These are phyloP conservation scores for Cordyceps cicadae DNA, from an alignment of 2,329 filamentous ascomycete genomes.

Conservation along the genomic window DNA sequence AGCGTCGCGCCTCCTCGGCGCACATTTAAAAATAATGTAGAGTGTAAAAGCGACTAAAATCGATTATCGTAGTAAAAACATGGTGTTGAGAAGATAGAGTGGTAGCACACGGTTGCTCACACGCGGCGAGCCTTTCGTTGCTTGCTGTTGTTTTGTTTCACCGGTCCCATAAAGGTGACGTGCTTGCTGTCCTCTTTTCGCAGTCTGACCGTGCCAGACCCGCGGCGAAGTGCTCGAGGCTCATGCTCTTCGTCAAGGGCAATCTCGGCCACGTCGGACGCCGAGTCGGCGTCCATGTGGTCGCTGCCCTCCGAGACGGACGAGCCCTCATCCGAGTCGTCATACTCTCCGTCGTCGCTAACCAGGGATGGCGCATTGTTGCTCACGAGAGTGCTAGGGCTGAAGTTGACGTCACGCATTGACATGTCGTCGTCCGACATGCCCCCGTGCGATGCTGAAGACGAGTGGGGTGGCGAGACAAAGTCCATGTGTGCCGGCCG, in stretches of 20 bases:
- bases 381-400: slow-evolving; percentile 60
- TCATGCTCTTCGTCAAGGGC: slow-evolving; percentile 51
- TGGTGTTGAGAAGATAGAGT: slow-evolving; percentile 14
- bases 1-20: slow-evolving; percentile 14
- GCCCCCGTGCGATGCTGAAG: slow-evolving; percentile 16
- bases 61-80: slow-evolving; percentile 23
- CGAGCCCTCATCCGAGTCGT: slow-evolving; percentile 59
- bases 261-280: slow-evolving; percentile 55
- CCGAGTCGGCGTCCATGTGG: slow-evolving; percentile 48
- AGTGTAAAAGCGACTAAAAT: slow-evolving; percentile 21
- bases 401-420: slow-evolving; percentile 52
- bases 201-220: slow-evolving; percentile 37
- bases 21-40: slow-evolving; percentile 12
- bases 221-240: slow-evolving; percentile 35
- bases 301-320: slow-evolving; percentile 51
- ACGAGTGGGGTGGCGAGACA: slow-evolving; percentile 26
- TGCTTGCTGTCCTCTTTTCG: slow-evolving; percentile 48
- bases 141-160: slow-evolving; percentile 32
- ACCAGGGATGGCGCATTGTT: slow-evolving; percentile 74
- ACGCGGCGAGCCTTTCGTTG: slow-evolving; percentile 23
- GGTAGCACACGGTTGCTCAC: slow-evolving; percentile 14
- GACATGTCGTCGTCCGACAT: slow-evolving; percentile 41
- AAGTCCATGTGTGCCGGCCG: slow-evolving; percentile 32
- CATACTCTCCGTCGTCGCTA: slow-evolving; percentile 73
- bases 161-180: slow-evolving; percentile 46